Evolutionary conservation across 441 rosid genomes (phyloP).

Genomic region (Lagerstroemia fauriei): DNA sequence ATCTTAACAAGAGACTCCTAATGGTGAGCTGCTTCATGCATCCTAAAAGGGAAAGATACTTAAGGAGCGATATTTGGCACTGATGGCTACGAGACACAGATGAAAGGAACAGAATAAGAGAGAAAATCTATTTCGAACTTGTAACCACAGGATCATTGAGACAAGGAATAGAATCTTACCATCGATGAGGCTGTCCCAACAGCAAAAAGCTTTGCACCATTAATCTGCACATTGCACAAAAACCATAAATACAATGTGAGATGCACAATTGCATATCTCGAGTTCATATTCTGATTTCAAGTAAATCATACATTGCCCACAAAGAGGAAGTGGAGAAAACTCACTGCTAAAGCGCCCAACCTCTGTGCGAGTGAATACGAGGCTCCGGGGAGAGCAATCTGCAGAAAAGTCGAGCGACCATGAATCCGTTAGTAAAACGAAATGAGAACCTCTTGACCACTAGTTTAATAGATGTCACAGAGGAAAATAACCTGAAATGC

Average conservation of each 20-base stretch:
- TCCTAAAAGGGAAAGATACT: not conserved
- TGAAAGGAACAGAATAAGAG: not conserved
- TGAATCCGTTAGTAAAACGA: not conserved
- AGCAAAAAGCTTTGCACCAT: slow-evolving; percentile 90
- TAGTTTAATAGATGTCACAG: not conserved
- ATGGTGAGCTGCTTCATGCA: not conserved
- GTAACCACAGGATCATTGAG: not conserved
- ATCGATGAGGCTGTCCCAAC: slow-evolving; percentile 87
- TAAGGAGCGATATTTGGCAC: not conserved
- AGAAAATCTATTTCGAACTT: not conserved
- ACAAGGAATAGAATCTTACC: slow-evolving; percentile 43
- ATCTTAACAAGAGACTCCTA: not conserved
- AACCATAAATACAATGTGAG: slow-evolving; percentile 21
- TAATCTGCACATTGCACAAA: slow-evolving; percentile 54
- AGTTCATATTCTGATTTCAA: slow-evolving; percentile 13
- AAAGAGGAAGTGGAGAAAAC: slow-evolving; percentile 17
- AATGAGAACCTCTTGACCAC: not conserved
- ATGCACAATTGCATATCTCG: not conserved
- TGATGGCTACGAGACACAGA: not conserved
- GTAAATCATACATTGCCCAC: not conserved
- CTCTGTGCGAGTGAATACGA: slow-evolving; percentile 85
- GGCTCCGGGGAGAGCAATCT: slow-evolving; percentile 85
- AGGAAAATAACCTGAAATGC: slow-evolving; percentile 71
- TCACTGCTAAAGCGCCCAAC: slow-evolving; percentile 75
- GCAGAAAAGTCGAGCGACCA: slow-evolving; percentile 26